Percentiles rank a stretch among this genome's conserved stretches.
Evolutionary conservation across 2,329 filamentous ascomycete species (phyloP).

Genomic region (Pseudocercospora eumusae): DNA sequence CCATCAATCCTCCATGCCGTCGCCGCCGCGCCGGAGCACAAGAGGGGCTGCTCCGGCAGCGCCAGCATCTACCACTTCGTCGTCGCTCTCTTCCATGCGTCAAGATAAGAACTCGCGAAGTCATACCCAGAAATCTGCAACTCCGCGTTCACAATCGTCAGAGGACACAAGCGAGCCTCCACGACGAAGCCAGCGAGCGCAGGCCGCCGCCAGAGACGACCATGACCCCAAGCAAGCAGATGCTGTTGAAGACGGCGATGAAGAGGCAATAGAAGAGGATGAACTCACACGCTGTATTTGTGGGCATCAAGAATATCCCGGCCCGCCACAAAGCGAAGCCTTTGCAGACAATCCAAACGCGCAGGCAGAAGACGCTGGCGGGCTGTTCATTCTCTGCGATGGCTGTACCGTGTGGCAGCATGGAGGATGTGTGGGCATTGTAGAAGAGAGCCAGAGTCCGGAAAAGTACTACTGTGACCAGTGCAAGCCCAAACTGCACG

Average conservation of each 20-base stretch:
- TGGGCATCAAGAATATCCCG: slow-evolving; percentile 91
- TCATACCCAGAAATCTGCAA: slow-evolving; percentile 74
- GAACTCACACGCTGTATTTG: slow-evolving; percentile 96
- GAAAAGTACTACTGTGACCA: slow-evolving; percentile 98
- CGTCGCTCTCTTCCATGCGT: slow-evolving; percentile 69
- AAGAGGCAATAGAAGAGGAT: slow-evolving; percentile 69
- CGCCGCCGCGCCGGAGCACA: slow-evolving; percentile 72
- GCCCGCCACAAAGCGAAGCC: slow-evolving; percentile 63
- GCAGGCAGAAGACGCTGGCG: slow-evolving; percentile 81
- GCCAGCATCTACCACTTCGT: slow-evolving; percentile 74
- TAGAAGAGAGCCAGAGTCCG: slow-evolving; percentile 87
- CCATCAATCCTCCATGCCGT: slow-evolving; percentile 32
- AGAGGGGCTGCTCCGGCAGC: slow-evolving; percentile 60
- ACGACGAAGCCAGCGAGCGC: slow-evolving; percentile 75
- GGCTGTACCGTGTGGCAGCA: slow-evolving; percentile 98
- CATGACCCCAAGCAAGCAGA: slow-evolving; percentile 42
- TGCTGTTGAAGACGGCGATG: slow-evolving; percentile 57
- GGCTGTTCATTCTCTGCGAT: slow-evolving; percentile 97
- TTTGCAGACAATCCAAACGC: slow-evolving; percentile 50
- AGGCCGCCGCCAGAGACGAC: slow-evolving; percentile 64
- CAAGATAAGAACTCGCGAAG: slow-evolving; percentile 70
- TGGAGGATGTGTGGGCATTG: slow-evolving; percentile 94
- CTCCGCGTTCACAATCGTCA: slow-evolving; percentile 71
- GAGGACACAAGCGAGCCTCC: slow-evolving; percentile 68
- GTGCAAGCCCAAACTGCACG: slow-evolving; percentile 89